Base-by-base conservation (phyloP, 768 basidiomycete species). In the Gloeopeniophorella convolvens region DNA sequence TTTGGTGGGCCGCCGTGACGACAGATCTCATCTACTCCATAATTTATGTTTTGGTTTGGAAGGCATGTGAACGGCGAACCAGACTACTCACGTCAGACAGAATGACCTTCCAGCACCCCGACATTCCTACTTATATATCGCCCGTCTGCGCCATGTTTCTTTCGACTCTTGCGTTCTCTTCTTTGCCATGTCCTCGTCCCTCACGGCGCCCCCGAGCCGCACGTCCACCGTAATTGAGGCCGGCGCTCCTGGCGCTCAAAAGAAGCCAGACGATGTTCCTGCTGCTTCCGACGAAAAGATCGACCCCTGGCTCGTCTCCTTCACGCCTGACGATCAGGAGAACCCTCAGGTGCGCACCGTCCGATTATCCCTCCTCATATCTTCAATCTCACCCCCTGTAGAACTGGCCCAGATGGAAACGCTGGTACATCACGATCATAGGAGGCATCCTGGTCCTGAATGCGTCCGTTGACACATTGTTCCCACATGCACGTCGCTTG, bases 391-490 rank as follows among this genome's bases (percentile, higher is more conserved):
- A 3, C n/a, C 42, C 15, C 30, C 8, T 21, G 5, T 40, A 81
- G 80, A 79, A 72, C 52, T 80, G 78, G 80, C 70, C 75, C 9
- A 55, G 47, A 6, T 18, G 52, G 18, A 66, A 62, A 51, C 68
- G 70, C 63, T 79, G 78, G 77, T 79, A 76, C 57, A 60, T 81
- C 28, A 78, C 78, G 8, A n/a, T 73, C 43, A 55, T 71, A 13
- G 71, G 68, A 16, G 72, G 77, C 18, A 21, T 80, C 4, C 67
- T 82, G 21, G 75, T 81, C 30, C 64, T 82, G 45, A 77, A 77
- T 59, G 76, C 76, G 79, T 77, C 47, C 57, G 75, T 68, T 24
- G 6, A 41, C 18, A n/a, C 33, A 51, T 40, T 28, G 26, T 42
- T 28, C 23, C 12, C 32, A 27, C n/a, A 33, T 32, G 10, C 23